Conservation (phyloP, 768 basidiomycete genomes). For the Trametes meyenii region DNA sequence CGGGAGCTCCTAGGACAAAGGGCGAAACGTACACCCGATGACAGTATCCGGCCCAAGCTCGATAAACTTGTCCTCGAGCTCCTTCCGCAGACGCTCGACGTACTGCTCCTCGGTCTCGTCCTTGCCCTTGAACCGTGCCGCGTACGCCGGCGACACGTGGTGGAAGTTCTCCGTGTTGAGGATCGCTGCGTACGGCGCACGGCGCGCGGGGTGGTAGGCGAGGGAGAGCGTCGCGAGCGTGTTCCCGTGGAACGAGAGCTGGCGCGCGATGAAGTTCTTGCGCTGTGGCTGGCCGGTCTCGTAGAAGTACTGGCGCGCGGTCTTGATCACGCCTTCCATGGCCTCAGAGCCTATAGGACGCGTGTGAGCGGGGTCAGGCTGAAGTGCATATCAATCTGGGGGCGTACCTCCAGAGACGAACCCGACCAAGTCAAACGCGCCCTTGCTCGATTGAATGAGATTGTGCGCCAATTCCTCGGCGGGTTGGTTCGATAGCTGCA, state of each 20-base stretch:
- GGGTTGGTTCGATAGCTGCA: slow-evolving; percentile 80
- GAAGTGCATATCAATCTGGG: not conserved
- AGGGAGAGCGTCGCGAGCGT: slow-evolving; percentile 72
- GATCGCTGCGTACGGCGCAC: slow-evolving; percentile 67
- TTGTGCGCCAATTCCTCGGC: slow-evolving; percentile 77
- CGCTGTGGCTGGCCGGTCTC: slow-evolving; percentile 73
- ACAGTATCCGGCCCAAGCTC: slow-evolving; percentile 83
- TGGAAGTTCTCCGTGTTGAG: slow-evolving; percentile 71
- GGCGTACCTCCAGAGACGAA: slow-evolving; percentile 75
- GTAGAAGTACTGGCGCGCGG: slow-evolving; percentile 73
- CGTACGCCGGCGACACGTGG: slow-evolving; percentile 87
- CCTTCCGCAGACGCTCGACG: slow-evolving; percentile 72
- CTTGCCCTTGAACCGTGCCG: slow-evolving; percentile 69
- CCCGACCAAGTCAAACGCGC: slow-evolving; percentile 71
- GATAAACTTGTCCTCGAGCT: slow-evolving; percentile 84
- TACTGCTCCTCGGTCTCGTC: slow-evolving; percentile 81
- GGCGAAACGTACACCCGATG: slow-evolving; percentile 63
- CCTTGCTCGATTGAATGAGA: slow-evolving; percentile 65
- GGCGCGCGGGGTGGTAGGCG: slow-evolving; percentile 65
- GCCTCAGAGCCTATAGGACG: slow-evolving; percentile 73
- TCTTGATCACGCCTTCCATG: slow-evolving; percentile 85
- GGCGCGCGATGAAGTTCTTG: slow-evolving; percentile 76
- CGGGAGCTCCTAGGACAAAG: not conserved
- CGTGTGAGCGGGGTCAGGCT: not conserved
- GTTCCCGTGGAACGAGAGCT: slow-evolving; percentile 86